Evolutionary conservation across 768 basidiomycete species (phyloP).

Genomic region (Macrocybe gigantea): DNA sequence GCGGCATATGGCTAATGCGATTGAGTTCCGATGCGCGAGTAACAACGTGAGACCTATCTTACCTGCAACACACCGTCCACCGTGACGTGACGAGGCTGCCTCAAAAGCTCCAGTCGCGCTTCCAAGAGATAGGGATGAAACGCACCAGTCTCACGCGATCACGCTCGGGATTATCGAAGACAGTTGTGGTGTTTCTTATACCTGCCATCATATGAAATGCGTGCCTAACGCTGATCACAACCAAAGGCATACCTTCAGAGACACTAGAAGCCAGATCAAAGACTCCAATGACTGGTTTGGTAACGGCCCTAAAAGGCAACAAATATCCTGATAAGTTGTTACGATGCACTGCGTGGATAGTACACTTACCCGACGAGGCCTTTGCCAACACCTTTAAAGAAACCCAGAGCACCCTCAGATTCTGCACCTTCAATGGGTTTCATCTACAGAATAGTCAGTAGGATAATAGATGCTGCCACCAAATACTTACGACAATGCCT

Average conservation of each 20-base stretch:
- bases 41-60: conserved; percentile 19
- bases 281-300: conserved; percentile 95
- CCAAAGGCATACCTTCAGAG: conserved; percentile 61
- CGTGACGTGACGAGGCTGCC: conserved; percentile 73
- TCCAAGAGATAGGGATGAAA: not conserved
- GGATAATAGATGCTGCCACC: not conserved
- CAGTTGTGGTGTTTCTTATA: conserved; percentile 96
- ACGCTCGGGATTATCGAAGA: conserved; percentile 87
- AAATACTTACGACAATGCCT: conserved; percentile 69
- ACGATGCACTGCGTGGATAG: not conserved
- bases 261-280: conserved; percentile 95
- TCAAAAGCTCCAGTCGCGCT: conserved; percentile 19
- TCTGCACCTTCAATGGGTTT: conserved; percentile 98
- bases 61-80: conserved; percentile 86
- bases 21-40: conserved; percentile 1
- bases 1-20: conserved; percentile 71
- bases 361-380: conserved; percentile 79
- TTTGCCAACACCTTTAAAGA: conserved; percentile 97
- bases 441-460: conserved; percentile 45
- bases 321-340: no score
- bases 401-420: conserved; percentile 87
- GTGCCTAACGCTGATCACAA: not conserved
- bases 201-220: conserved; percentile 35
- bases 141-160: conserved; percentile 80
- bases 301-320: conserved; percentile 68